phyloP scores from a whole-genome alignment of 2,329 filamentous ascomycete species.

The Fusarium continuum region DNA sequence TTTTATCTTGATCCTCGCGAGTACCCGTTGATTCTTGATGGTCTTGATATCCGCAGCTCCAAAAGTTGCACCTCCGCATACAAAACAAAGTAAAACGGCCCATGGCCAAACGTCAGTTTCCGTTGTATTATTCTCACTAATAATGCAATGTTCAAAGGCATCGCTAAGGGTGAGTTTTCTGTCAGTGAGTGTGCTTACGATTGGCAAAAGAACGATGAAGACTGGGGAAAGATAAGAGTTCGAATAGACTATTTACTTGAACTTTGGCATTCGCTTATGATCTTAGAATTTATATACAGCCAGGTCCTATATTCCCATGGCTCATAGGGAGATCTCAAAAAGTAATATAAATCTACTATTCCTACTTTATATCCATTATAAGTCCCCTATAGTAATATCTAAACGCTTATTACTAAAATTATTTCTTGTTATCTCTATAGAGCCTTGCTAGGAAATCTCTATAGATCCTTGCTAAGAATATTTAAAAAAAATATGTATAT shows the following conservation, averaged over 20 bases:
- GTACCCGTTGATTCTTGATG: no score
- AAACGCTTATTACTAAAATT: no score
- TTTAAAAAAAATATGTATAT: no score
- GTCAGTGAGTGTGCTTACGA: neutral
- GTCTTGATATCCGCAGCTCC: no score
- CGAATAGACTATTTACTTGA: slow-evolving; percentile 13
- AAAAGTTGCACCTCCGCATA: no score
- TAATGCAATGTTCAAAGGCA: slow-evolving; percentile 4
- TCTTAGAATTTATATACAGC: no score
- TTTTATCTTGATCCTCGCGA: slow-evolving; percentile 7
- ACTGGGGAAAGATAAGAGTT: slow-evolving; percentile 3
- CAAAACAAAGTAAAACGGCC: neutral
- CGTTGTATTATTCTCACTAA: neutral
- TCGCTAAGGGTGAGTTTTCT: neutral
- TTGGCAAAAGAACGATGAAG: neutral
- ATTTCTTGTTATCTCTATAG: no score
- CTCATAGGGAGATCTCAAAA: slow-evolving; percentile 2
- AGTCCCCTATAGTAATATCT: no score
- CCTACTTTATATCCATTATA: no score
- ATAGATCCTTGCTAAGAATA: no score
- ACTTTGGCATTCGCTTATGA: slow-evolving; percentile 17
- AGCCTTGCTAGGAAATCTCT: no score
- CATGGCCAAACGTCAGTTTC: neutral
- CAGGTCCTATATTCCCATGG: neutral
- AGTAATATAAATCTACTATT: no score